Percentiles rank a stretch among this genome's conserved stretches.
These are phyloP conservation scores for Byssochlamys sp. DNA, from an alignment of 2,329 filamentous ascomycete species.

Conservation along the genomic window DNA sequence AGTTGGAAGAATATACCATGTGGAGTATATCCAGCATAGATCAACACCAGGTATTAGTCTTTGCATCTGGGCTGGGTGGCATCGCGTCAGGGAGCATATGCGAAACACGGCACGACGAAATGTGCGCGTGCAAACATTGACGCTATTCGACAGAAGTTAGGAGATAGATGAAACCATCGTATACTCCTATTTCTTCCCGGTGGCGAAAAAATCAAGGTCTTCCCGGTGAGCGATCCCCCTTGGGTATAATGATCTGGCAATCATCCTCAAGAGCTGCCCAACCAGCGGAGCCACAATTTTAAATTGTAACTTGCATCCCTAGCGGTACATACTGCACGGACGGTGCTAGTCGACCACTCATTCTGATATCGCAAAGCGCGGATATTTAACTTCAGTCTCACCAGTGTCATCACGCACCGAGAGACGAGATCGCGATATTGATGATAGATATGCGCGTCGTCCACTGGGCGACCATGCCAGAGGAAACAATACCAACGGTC, in stretches of 20 bases:
- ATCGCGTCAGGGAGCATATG: too few species aligned
- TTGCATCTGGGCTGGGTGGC: too few species aligned
- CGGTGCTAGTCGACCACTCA: background rate
- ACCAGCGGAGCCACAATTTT: background rate
- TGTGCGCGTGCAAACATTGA: too few species aligned
- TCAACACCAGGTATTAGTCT: too few species aligned
- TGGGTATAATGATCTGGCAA: background rate
- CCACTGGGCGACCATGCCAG: background rate
- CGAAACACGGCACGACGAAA: too few species aligned
- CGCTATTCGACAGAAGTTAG: too few species aligned
- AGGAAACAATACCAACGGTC: background rate
- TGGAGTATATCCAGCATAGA: too few species aligned
- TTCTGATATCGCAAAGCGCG: background rate
- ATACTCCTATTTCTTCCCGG: too few species aligned
- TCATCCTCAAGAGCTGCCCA: background rate
- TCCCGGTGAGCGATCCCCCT: too few species aligned
- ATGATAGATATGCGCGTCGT: background rate
- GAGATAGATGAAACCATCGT: background rate
- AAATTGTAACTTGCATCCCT: background rate
- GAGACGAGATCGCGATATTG: background rate
- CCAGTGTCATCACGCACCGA: background rate
- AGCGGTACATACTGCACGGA: background rate
- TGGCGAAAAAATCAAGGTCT: background rate
- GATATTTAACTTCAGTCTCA: background rate
- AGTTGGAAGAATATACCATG: too few species aligned